phyloP scores from a whole-genome alignment of 768 basidiomycete species.

The Udeniomyces megalosporus region DNA sequence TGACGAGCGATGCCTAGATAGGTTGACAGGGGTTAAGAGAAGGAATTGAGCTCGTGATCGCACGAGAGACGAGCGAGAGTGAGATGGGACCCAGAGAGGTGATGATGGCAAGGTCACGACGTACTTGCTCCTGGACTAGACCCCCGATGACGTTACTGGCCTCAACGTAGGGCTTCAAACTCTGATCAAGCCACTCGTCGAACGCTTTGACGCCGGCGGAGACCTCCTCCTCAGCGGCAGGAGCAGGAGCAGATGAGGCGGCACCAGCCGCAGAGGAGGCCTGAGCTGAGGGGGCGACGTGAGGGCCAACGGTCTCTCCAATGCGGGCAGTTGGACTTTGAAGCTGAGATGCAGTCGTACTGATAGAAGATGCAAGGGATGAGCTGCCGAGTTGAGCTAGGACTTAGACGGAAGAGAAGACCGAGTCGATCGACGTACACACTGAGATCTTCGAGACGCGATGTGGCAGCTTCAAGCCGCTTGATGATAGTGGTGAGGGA shows the following conservation, averaged over 20 bases:
- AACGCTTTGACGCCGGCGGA: constrained; percentile 55
- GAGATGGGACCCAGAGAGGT: neutral
- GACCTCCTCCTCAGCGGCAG: constrained; percentile 26
- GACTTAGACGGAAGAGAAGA: neutral
- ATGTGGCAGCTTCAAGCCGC: constrained; percentile 77
- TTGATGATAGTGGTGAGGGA: constrained; percentile 13
- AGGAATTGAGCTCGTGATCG: neutral
- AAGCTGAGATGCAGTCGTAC: constrained; percentile 19
- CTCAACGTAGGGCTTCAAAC: constrained; percentile 55
- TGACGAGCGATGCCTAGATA: constrained; percentile 50
- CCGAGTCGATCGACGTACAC: constrained; percentile 27
- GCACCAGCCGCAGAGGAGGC: too few relatives aligned
- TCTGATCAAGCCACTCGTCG: constrained; percentile 52
- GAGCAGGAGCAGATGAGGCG: constrained; percentile 26
- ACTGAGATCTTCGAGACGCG: constrained; percentile 80
- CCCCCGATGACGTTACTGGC: constrained; percentile 56
- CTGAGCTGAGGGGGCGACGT: constrained; percentile 19
- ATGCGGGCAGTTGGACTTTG: constrained; percentile 21
- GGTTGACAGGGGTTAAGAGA: neutral
- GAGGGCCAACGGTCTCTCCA: constrained; percentile 22
- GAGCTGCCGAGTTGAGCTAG: neutral
- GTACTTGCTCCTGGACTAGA: constrained; percentile 63
- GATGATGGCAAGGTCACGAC: constrained; percentile 20
- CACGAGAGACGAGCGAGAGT: constrained; percentile 2
- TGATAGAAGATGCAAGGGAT: neutral